Evolutionary conservation across 2,329 filamentous ascomycete species (phyloP).

Genomic region (Paecilomyces formosus): DNA sequence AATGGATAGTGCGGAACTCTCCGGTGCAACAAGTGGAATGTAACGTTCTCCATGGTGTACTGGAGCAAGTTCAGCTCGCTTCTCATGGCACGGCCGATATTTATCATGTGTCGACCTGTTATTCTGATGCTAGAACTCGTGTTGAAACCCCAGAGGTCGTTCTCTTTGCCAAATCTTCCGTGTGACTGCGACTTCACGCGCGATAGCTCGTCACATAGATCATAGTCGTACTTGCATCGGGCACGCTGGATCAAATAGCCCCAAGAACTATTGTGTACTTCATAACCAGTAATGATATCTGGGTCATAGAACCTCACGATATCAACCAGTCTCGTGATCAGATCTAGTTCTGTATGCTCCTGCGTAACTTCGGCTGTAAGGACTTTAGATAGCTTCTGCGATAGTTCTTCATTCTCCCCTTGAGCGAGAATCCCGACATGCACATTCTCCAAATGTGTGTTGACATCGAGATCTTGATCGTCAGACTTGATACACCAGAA

Average conservation of each 20-base stretch:
- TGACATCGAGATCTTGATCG: slow-evolving; percentile 49
- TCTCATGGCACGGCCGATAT: slow-evolving; percentile 93
- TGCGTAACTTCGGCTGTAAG: slow-evolving; percentile 59
- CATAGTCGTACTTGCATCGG: slow-evolving; percentile 75
- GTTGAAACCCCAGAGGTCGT: slow-evolving; percentile 87
- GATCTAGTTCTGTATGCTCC: slow-evolving; percentile 72
- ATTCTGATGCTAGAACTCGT: slow-evolving; percentile 85
- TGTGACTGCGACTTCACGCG: slow-evolving; percentile 78
- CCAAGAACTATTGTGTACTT: slow-evolving; percentile 91
- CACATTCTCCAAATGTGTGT: slow-evolving; percentile 42
- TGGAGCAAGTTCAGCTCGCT: slow-evolving; percentile 85
- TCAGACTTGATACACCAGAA: slow-evolving; percentile 87
- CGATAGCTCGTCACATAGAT: slow-evolving; percentile 85
- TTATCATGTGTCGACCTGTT: slow-evolving; percentile 94
- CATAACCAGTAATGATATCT: slow-evolving; percentile 88
- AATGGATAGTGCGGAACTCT: slow-evolving; percentile 84
- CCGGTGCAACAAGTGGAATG: slow-evolving; percentile 79
- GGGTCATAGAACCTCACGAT: slow-evolving; percentile 80
- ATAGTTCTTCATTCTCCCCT: slow-evolving; percentile 53
- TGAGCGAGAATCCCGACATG: slow-evolving; percentile 67
- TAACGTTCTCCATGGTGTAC: slow-evolving; percentile 94
- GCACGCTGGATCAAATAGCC: slow-evolving; percentile 92
- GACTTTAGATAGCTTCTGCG: slow-evolving; percentile 53
- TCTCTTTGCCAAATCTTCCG: slow-evolving; percentile 76
- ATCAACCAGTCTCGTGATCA: slow-evolving; percentile 78